Evolutionary conservation across 805 yeast genomes (phyloP), one percentile per base, ranked within the genome.

Genomic region (Kodamaea jinghongensis): DNA sequence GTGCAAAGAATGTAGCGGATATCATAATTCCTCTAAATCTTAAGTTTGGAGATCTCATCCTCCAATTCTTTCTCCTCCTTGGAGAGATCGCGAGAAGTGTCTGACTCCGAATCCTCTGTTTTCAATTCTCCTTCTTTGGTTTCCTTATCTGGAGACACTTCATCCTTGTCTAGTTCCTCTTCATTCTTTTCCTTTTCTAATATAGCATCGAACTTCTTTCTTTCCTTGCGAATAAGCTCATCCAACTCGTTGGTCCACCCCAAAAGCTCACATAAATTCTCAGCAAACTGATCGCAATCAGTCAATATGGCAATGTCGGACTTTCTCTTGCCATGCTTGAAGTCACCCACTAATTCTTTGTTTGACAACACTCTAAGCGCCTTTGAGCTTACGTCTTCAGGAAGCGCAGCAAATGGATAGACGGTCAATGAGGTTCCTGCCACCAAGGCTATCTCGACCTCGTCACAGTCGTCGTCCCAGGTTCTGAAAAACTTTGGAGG

Each of bases 391-490:
- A 83, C 76, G 51, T 85, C 89, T 2, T 75, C 61, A 0, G 96
- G 96, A 36, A 91, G 65, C 7, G 79, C 70, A 1, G 96, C 96
- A 71, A 91, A 91, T 2, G 99, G 99, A 47, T 79, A 79, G 1
- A 91, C 98, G 1, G 90, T 79, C 28, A 91, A 71, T 0, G 96
- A 86, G 0, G 97, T 88, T 1, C 99, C 99, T 0, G 96, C 96
- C 1, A 91, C 89, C 15, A 91, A 78, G 0, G 88, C 87, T 17
- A 90, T 57, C 49, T 83, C 88, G 17, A 80, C 70, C 1, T 70
- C 67, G 2, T 67, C 74, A 9, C 54, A 55, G 43, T 76, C 78
- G 14, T 67, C 65, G 3, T 83, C 91, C 85, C 93, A 81, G 9
- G 60, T 51, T 2, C 77, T 76, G 59, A 85, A 90, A 52, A 89